These are phyloP conservation scores for Physaria fendleri DNA, from an alignment of 345 rosid species.

Conservation along the genomic window DNA sequence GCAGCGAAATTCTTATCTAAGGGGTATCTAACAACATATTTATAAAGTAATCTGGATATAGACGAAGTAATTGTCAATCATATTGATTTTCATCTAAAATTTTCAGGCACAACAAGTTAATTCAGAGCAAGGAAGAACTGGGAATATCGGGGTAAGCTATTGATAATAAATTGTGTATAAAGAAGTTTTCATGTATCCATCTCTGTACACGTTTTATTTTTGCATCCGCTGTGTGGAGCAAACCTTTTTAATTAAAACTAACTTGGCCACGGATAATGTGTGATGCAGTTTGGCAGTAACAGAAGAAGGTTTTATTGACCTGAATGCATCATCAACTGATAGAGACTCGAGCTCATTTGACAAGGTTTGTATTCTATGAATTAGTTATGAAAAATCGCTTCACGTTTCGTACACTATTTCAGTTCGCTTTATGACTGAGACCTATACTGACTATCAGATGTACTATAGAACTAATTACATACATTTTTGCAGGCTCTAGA, in stretches of 20 bases:
- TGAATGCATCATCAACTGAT: constrained; percentile 32
- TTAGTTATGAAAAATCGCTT: not conserved
- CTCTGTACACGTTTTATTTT: not conserved
- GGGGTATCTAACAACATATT: constrained; percentile 48
- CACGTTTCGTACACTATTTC: not conserved
- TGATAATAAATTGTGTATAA: not conserved
- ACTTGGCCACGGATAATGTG: constrained; percentile 8
- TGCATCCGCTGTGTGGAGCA: not conserved
- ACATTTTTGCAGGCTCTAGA: constrained; percentile 66
- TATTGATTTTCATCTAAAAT: constrained; percentile 10
- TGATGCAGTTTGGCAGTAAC: constrained; percentile 48
- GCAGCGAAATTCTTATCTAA: constrained; percentile 77
- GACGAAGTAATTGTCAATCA: not conserved
- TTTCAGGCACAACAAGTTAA: constrained; percentile 71
- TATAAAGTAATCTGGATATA: not conserved
- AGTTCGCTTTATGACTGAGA: constrained; percentile 1
- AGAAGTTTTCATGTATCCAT: not conserved
- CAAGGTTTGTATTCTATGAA: constrained; percentile 40
- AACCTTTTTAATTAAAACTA: not conserved
- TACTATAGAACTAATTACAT: constrained; percentile 5
- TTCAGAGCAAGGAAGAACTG: constrained; percentile 61
- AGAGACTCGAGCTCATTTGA: constrained; percentile 71
- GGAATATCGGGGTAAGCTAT: constrained; percentile 56
- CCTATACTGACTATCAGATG: constrained; percentile 9
- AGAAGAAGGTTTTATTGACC: constrained; percentile 35